Evolutionary conservation across 2,329 filamentous ascomycete species (phyloP).

Genomic region (Stylonectria norvegica): DNA sequence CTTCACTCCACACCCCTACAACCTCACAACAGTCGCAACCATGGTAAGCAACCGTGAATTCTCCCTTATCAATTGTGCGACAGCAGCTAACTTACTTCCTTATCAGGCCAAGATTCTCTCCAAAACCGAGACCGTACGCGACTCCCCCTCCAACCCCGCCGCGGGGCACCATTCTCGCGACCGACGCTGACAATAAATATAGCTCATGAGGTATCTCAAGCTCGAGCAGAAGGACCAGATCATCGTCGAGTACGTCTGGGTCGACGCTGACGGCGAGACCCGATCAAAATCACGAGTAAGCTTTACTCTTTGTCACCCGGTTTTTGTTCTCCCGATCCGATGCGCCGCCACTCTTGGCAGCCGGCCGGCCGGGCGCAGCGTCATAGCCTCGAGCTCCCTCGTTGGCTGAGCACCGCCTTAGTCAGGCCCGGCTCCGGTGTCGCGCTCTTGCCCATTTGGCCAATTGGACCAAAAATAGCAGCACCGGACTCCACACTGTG

Average conservation of each 20-base stretch:
- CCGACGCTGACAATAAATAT: constrained; percentile 20
- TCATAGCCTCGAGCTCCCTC: constrained; percentile 9
- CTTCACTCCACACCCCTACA: constrained; percentile 6
- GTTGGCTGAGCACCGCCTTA: constrained; percentile 9
- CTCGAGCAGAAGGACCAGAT: constrained; percentile 85
- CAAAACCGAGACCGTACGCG: constrained; percentile 34
- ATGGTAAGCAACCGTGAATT: constrained; percentile 16
- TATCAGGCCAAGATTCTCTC: constrained; percentile 19
- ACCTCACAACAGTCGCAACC: constrained; percentile 8
- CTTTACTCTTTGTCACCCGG: constrained; percentile 23
- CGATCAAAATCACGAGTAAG: constrained; percentile 96
- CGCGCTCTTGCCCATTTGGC: constrained; percentile 7
- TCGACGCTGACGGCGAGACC: constrained; percentile 76
- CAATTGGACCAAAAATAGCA: constrained; percentile 12
- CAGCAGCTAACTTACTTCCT: constrained; percentile 14
- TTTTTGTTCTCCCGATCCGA: constrained; percentile 6
- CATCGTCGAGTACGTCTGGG: constrained; percentile 97
- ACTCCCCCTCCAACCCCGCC: neutral
- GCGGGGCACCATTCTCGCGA: neutral
- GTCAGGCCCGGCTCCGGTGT: constrained; percentile 7
- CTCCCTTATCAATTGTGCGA: constrained; percentile 4
- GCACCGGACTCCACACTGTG: constrained; percentile 1
- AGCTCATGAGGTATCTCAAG: constrained; percentile 89
- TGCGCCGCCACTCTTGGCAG: neutral
- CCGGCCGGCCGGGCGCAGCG: constrained; percentile 7